Conservation (phyloP, 768 basidiomycete species). For the Boletus bicolor region DNA sequence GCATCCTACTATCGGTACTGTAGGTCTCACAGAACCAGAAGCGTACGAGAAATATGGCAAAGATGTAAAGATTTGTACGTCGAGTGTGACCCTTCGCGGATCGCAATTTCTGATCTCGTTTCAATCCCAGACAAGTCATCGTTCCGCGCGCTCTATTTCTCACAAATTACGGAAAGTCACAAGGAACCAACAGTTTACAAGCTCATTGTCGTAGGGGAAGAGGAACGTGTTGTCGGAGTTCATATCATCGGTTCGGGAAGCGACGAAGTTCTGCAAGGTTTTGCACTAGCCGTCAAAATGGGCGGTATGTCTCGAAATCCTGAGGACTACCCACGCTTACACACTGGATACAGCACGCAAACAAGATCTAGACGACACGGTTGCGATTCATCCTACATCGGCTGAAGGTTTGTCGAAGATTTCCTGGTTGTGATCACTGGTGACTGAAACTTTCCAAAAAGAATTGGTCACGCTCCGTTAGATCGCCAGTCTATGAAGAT, state of each 20-base stretch:
- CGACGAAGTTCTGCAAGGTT: conserved; percentile 95
- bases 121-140: conserved; percentile 63
- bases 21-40: conserved; percentile 91
- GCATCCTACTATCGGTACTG: conserved; percentile 93
- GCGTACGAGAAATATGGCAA: conserved; percentile 87
- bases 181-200: conserved; percentile 97
- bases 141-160: conserved; percentile 87
- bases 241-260: conserved; percentile 91
- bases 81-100: conserved; percentile 2
- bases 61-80: conserved; percentile 86
- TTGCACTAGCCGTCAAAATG: conserved; percentile 98
- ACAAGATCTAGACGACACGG: conserved; percentile 79
- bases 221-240: conserved; percentile 94
- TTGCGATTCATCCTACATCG: conserved; percentile 90
- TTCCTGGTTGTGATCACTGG: neutral
- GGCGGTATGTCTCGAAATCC: conserved; percentile 43
- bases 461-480: conserved; percentile 59
- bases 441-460: conserved; percentile 25
- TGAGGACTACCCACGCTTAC: conserved; percentile 4
- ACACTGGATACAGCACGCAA: conserved; percentile 53
- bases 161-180: conserved; percentile 84
- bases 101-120: neutral
- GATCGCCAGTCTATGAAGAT: neutral
- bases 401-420: conserved; percentile 60
- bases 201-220: conserved; percentile 78